These are phyloP conservation scores for Marchantia polymorpha DNA, from an alignment of 225 moss, liverwort and hornwort genomes.

Conservation along the genomic window DNA sequence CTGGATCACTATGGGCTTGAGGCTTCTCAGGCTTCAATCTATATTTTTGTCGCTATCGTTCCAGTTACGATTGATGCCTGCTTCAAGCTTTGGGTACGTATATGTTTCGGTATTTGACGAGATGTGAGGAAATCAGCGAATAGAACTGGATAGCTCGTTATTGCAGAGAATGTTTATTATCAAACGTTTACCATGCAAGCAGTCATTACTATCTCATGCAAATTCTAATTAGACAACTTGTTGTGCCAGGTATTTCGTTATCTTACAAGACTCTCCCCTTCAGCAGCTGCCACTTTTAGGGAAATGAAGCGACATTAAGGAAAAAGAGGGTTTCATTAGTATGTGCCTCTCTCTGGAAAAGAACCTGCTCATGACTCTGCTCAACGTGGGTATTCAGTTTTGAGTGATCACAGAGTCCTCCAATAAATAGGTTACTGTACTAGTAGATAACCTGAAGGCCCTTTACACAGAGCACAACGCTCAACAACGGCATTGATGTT, in stretches of 20 bases:
- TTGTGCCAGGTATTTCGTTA: slow-evolving; percentile 44
- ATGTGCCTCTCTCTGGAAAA: background rate
- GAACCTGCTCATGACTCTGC: background rate
- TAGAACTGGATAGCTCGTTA: background rate
- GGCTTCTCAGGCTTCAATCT: slow-evolving; percentile 65
- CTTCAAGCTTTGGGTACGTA: slow-evolving; percentile 93
- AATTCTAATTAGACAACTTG: background rate
- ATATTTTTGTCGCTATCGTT: slow-evolving; percentile 90
- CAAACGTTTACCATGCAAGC: background rate
- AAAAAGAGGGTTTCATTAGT: slow-evolving; percentile 16
- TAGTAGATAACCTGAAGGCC: background rate
- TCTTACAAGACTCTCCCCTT: slow-evolving; percentile 50
- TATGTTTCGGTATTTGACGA: background rate
- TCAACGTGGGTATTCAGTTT: background rate
- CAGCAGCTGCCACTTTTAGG: slow-evolving; percentile 55
- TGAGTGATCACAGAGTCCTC: background rate
- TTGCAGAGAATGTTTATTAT: background rate
- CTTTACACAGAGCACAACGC: background rate
- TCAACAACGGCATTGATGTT: background rate
- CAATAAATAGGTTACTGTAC: background rate
- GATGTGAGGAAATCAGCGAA: background rate
- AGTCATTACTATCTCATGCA: background rate
- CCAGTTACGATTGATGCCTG: slow-evolving; percentile 97
- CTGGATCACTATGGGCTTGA: slow-evolving; percentile 93
- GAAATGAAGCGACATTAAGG: slow-evolving; percentile 57